Base-by-base conservation (phyloP, 148 eudicot species). In the Camellia sinensis region DNA sequence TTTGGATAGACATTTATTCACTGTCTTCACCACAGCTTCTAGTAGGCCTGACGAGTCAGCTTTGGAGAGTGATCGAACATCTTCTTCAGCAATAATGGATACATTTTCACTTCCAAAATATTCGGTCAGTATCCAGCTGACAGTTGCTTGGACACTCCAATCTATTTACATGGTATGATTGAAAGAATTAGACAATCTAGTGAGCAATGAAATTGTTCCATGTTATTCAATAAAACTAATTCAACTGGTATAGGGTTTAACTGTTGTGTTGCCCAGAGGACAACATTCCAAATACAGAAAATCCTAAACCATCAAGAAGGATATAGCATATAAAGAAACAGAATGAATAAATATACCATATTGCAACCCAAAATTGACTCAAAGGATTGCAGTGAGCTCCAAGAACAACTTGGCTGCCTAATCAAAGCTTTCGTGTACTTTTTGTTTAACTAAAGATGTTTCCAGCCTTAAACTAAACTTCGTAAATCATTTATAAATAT, bases 61-160 rank as follows among this genome's bases (percentile, higher is more conserved):
- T 66, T 83, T 82, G 18, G 87, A 89, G 69, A 89, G 87, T 57
- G 67, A 81, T 77, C 85, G 77, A 71, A 83, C 82, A 74, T 89
- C 91, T 83, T 89, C 91, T 80, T 89, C 91, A 17, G 89, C 91
- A 64, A 89, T 81, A 77, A 89, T 82, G 41, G 89, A 83, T 22
- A 89, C 78, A 67, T 89, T 85, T 79, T 85, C 71, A 68, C 79
- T 70, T 57, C 91, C 89, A 67, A 87, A 85, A 71, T 82, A 72
- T 75, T 87, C 83, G 4, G 89, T 75, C 19, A 89, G 83, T 62
- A 87, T 68, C 88, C 86, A 87, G 81, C 89, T 89, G 37, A 89
- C 82, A 52, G 77, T 83, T 69, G 89, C 89, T 83, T 89, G 91
- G 73, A 89, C 91, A 71, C 91, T 87, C 91, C 91, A 89, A 89